Base-by-base conservation (phyloP, 2,329 filamentous ascomycete genomes). In the Hymenoscyphus occultus region DNA sequence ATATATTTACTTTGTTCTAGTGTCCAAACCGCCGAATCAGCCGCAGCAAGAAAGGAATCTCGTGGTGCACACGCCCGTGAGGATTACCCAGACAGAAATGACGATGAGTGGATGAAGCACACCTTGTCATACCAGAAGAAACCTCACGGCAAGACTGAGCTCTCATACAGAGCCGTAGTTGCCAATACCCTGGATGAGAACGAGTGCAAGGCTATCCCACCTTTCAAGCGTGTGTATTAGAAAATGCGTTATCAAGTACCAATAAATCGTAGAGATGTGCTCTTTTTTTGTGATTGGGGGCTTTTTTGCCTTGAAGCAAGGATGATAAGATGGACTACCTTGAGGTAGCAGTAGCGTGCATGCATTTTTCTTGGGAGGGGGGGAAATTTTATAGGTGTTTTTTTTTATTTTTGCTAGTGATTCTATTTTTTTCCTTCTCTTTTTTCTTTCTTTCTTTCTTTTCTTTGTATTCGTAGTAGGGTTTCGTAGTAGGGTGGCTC, bases 21-120 rank as follows among this genome's bases (percentile, higher is more conserved):
- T 73, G 87, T 90, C 59, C 95, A 99, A 89, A 98, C 95, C 61
- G 95, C 95, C 68, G 86, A 89, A 73, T 86, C 93, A 39, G 95
- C 95, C 69, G 92, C 93, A 65, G 94, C 94, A 82, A 89, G 95
- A 77, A 97, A 97, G 85, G 95, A 99, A 82, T 97, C 93, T 64
- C 91, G 95, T 82, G 95, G 95, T 77, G 95, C 95, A 31, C 95
- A 99, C 80, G 95, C 95, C 71, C 91, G 95, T 72, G 95, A 99
- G 83, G 95, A 99, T 78, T 98, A 80, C 85, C 94, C 94, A 65
- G 93, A 98, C 19, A 90, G 95, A 83, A 92, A 98, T 77, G 95
- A 99, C 77, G 84, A 89, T 80, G 90, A 96, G 79, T 98, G 94
- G 94, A 97, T 97, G 94, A 98, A 98, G 89, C 95, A 99, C 86